phyloP scores from a whole-genome alignment of 2,329 filamentous ascomycete species.

The Colletotrichum falcatum region DNA sequence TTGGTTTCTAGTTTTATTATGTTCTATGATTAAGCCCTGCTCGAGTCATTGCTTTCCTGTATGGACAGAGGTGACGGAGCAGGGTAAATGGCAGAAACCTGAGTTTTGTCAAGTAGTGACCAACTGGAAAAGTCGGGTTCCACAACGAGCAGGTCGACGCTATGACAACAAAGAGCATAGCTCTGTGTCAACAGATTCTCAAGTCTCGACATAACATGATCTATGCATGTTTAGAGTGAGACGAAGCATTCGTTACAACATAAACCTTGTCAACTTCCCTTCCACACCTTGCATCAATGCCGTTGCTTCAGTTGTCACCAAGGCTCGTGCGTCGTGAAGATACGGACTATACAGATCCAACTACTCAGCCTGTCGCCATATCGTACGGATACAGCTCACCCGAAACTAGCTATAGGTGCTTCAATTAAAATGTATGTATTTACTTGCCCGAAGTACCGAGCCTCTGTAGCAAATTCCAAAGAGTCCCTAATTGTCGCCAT shows the following conservation, averaged over 20 bases:
- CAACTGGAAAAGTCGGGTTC: background rate
- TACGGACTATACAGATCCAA: background rate
- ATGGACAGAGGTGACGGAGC: background rate
- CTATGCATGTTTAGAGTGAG: background rate
- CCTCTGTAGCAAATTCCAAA: too few relatives aligned
- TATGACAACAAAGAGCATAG: background rate
- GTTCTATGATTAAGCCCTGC: background rate
- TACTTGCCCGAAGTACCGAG: background rate
- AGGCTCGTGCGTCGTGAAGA: background rate
- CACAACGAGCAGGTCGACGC: background rate
- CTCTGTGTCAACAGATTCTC: background rate
- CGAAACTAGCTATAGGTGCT: rapidly evolving
- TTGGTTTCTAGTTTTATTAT: background rate
- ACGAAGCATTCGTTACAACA: too few relatives aligned
- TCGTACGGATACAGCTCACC: rapidly evolving
- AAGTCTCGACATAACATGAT: background rate
- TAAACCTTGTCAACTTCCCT: background rate
- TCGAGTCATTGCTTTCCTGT: background rate
- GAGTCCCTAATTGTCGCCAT: background rate
- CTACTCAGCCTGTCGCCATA: background rate
- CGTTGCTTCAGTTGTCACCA: background rate
- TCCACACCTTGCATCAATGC: background rate
- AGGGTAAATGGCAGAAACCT: background rate
- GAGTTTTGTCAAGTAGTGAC: background rate
- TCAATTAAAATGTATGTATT: too few relatives aligned